Percentiles rank a stretch among this genome's conserved stretches.
Evolutionary conservation across 2,329 filamentous ascomycete species (phyloP).

Genomic region (Hortaea werneckii): DNA sequence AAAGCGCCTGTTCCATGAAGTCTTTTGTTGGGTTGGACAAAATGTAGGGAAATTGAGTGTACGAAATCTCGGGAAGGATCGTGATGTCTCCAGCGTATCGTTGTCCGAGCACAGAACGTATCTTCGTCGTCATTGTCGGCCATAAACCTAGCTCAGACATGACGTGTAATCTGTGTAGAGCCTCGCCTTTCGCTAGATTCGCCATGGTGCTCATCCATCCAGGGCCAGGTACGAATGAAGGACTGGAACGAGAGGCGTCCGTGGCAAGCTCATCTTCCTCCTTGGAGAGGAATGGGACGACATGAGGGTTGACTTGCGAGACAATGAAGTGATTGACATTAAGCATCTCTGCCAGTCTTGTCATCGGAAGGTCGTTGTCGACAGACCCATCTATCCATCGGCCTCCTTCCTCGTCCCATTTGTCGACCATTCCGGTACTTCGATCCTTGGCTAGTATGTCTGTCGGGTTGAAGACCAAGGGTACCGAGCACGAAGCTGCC

Average conservation of each 20-base stretch:
- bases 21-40: slow-evolving; percentile 75
- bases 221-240: slow-evolving; percentile 29
- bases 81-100: slow-evolving; percentile 94
- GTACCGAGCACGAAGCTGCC: slow-evolving; percentile 55
- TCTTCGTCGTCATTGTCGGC: slow-evolving; percentile 66
- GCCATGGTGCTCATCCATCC: slow-evolving; percentile 59
- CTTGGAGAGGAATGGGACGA: slow-evolving; percentile 58
- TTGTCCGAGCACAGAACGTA: slow-evolving; percentile 66
- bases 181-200: slow-evolving; percentile 66
- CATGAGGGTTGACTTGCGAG: slow-evolving; percentile 80
- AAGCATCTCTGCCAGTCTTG: slow-evolving; percentile 70
- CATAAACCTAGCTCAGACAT: slow-evolving; percentile 72
- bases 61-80: slow-evolving; percentile 70
- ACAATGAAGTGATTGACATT: slow-evolving; percentile 95
- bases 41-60: slow-evolving; percentile 64
- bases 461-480: slow-evolving; percentile 67
- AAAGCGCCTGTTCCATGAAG: slow-evolving; percentile 72
- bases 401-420: slow-evolving; percentile 60
- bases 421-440: slow-evolving; percentile 61
- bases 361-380: slow-evolving; percentile 65
- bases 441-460: slow-evolving; percentile 84
- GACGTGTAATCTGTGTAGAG: slow-evolving; percentile 69
- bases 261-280: background rate
- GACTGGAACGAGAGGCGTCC: background rate
- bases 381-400: slow-evolving; percentile 91